Percentiles rank a stretch among this genome's conserved stretches.
Evolutionary conservation across 345 rosid genomes (phyloP).

Genomic region (Lepidium aucheri): DNA sequence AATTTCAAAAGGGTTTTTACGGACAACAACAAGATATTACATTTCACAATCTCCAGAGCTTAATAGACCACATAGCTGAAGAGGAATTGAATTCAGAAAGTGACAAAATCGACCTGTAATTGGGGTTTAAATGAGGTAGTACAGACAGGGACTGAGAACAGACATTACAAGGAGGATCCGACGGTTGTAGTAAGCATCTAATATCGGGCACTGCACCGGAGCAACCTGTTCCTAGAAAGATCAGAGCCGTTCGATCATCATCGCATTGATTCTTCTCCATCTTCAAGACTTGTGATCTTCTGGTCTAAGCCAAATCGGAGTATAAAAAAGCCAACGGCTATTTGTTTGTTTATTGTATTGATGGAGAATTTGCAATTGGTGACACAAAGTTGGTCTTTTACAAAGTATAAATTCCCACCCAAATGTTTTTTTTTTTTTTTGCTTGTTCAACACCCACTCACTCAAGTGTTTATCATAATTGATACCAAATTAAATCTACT

Average conservation of each 20-base stretch:
- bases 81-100: neutral
- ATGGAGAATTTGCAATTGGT: constrained; percentile 6
- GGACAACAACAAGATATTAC: neutral
- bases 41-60: neutral
- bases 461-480: too few relatives aligned
- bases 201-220: constrained; percentile 84
- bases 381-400: neutral
- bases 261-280: constrained; percentile 5
- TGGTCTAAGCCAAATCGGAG: neutral
- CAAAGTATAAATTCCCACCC: too few relatives aligned
- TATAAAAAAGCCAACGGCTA: constrained; percentile 18
- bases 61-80: neutral
- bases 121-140: constrained; percentile 70
- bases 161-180: constrained; percentile 85
- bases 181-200: constrained; percentile 82
- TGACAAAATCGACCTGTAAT: constrained; percentile 52
- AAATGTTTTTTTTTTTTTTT: too few relatives aligned
- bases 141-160: constrained; percentile 58
- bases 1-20: neutral
- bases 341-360: constrained; percentile 5
- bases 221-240: constrained; percentile 95
- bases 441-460: too few relatives aligned
- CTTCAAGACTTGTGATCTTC: constrained; percentile 5
- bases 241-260: constrained; percentile 47
- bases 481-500: too few relatives aligned